Evolutionary conservation across 148 eudicot species (phyloP), one percentile per base, ranked within the genome.

Genomic region (Rhododendron molle): DNA sequence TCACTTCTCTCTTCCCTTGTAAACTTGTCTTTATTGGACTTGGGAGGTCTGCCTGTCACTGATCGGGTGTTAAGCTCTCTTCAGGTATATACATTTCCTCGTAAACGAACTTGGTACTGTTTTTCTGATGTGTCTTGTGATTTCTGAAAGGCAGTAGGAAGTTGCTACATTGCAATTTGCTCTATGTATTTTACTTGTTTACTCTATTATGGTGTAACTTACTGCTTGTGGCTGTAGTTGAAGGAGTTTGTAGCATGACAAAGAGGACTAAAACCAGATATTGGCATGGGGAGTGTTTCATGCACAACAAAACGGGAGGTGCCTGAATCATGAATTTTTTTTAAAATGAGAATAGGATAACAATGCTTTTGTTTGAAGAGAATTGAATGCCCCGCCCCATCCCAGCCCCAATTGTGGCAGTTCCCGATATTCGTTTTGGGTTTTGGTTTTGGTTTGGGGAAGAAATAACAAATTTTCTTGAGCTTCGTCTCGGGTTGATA

Each of bases 11-110:
- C 94, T 85, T 89, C 92, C 40, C 94, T 97, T 49, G 79, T 56
- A 49, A 90, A 94, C 85, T 88, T 97, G 50, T 86, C 87, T 79
- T 85, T 78, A 38, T 85, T 97, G 87, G 95, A 95, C 87, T 89
- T 97, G 88, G 99, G 99, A 88, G 98, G 98, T 49, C 89, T 97
- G 69, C 93, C 91, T 88, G 94, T 97, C 83, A 87, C 94, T 82
- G 98, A 97, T 89, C 81, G 18, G 36, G 91, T 92, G 62, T 88
- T 97, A 73, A 83, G 80, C 84, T 93, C 93, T 87, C 95, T 97
- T 47, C 92, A 90, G 96, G 99, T 94, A 86, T 74, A 81, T 52
- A 46, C 18, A n/a, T 49, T 79, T 38, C 15, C 23, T 34, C 8
- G 11, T 34, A 56, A 20, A 69, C 16, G 10, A 40, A 52, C 38